Evolutionary conservation across 352 stramenopile genomes (phyloP).

Genomic region (Pythium phragmiticola): DNA sequence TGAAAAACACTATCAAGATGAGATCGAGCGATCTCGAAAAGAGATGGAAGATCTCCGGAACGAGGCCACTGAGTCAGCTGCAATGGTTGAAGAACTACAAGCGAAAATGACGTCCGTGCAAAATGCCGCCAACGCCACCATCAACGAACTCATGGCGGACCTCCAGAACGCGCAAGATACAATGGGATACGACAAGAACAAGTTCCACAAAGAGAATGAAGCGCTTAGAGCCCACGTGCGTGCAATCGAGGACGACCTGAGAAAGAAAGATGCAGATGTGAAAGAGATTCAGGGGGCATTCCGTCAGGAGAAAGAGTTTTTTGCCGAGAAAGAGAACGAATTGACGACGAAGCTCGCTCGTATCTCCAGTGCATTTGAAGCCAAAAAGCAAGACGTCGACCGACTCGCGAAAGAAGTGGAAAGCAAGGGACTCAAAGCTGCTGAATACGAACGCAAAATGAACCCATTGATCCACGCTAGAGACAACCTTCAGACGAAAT

Average conservation of each 20-base stretch:
- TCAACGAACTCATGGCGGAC: conserved; percentile 69
- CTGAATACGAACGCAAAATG: conserved; percentile 66
- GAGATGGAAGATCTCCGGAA: conserved; percentile 46
- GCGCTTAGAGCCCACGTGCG: conserved; percentile 37
- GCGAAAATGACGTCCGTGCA: conserved; percentile 69
- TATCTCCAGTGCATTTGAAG: conserved; percentile 36
- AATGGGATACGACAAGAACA: conserved; percentile 49
- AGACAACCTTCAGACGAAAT: conserved; percentile 55
- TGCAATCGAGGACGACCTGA: conserved; percentile 48
- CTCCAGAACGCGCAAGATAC: conserved; percentile 59
- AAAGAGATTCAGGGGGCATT: conserved; percentile 35
- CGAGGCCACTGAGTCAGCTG: conserved; percentile 40
- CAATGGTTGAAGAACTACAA: conserved; percentile 57
- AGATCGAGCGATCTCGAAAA: conserved; percentile 42
- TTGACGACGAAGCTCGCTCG: conserved; percentile 33
- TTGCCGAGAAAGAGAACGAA: conserved; percentile 36
- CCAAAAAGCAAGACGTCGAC: conserved; percentile 64
- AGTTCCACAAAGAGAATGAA: conserved; percentile 50
- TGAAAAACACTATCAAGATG: conserved; percentile 38
- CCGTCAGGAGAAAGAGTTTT: conserved; percentile 30
- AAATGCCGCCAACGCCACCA: conserved; percentile 72
- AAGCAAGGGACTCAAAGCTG: conserved; percentile 35
- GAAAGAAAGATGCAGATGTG: conserved; percentile 38
- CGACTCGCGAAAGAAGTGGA: conserved; percentile 57
- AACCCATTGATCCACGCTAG: conserved; percentile 42